Conservation (phyloP, 768 basidiomycete species). For the Leucocoprinus sp. region DNA sequence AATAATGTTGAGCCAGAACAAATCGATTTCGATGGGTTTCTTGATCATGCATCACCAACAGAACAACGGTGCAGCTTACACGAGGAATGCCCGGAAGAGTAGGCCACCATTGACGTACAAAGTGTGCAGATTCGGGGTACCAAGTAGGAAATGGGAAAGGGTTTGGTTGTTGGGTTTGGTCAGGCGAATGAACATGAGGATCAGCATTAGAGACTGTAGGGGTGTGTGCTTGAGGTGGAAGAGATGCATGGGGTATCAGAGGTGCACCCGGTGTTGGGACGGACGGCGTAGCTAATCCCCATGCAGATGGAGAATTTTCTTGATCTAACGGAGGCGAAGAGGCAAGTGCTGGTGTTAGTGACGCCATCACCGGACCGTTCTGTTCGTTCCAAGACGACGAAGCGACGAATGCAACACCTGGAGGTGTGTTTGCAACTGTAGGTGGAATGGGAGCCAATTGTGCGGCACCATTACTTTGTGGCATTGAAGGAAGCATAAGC, state of each 20-base stretch:
- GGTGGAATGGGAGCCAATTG: not conserved
- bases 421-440: not conserved
- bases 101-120: constrained; percentile 80
- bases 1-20: constrained; percentile 70
- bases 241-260: not conserved
- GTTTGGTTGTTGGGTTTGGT: constrained; percentile 27
- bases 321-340: not conserved
- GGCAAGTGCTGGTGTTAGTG: not conserved
- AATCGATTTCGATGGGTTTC: constrained; percentile 51
- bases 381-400: not conserved
- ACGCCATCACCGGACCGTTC: not conserved
- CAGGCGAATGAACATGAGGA: constrained; percentile 2
- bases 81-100: constrained; percentile 53
- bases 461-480: constrained; percentile 2
- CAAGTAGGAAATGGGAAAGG: constrained; percentile 62
- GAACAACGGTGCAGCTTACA: constrained; percentile 64
- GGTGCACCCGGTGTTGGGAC: constrained; percentile 13
- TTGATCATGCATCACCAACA: constrained; percentile 57
- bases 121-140: constrained; percentile 70
- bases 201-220: constrained; percentile 4
- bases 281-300: not conserved
- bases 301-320: not conserved
- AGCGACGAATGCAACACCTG: not conserved
- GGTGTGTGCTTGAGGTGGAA: constrained; percentile 10
- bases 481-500: not conserved